phyloP scores from a whole-genome alignment of 257 asterid genomes.

The Ajuga chamaepitys region DNA sequence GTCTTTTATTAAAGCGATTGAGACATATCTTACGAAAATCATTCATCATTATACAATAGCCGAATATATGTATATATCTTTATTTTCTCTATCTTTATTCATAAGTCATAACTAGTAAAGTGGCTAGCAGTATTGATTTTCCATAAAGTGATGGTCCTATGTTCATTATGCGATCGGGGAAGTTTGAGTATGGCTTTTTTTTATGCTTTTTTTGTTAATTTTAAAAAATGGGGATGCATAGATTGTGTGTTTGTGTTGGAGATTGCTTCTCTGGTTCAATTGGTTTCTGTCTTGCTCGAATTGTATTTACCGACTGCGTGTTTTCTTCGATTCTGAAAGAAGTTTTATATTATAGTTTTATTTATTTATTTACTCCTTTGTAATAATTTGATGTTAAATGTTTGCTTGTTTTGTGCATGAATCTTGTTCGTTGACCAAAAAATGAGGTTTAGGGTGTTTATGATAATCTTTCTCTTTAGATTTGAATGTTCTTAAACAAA shows the following conservation, averaged over 20 bases:
- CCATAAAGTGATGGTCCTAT: too few relatives aligned
- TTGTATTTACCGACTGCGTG: slow-evolving; percentile 3
- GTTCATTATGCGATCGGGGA: slow-evolving; percentile 3
- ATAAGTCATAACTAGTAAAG: too few relatives aligned
- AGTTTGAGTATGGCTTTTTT: not conserved
- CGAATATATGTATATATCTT: too few relatives aligned
- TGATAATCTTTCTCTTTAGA: not conserved
- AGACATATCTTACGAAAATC: too few relatives aligned
- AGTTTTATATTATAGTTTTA: not conserved
- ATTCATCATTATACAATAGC: too few relatives aligned
- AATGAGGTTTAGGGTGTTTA: too few relatives aligned
- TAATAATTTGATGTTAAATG: slow-evolving; percentile 12
- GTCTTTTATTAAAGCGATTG: too few relatives aligned
- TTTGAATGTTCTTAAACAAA: not conserved
- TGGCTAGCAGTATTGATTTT: too few relatives aligned
- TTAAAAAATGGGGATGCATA: not conserved
- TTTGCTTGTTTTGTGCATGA: slow-evolving; percentile 5
- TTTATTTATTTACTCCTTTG: not conserved
- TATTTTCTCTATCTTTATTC: too few relatives aligned
- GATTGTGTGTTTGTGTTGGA: too few relatives aligned
- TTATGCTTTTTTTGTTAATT: not conserved
- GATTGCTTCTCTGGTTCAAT: slow-evolving; percentile 3
- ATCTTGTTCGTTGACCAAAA: slow-evolving; percentile 1
- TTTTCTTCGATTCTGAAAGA: not conserved
- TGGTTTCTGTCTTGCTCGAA: not conserved